Evolutionary conservation across 1,139 yeast species (phyloP), one percentile per base, ranked within the genome.

Genomic region (Schwanniomyces etchellsii): DNA sequence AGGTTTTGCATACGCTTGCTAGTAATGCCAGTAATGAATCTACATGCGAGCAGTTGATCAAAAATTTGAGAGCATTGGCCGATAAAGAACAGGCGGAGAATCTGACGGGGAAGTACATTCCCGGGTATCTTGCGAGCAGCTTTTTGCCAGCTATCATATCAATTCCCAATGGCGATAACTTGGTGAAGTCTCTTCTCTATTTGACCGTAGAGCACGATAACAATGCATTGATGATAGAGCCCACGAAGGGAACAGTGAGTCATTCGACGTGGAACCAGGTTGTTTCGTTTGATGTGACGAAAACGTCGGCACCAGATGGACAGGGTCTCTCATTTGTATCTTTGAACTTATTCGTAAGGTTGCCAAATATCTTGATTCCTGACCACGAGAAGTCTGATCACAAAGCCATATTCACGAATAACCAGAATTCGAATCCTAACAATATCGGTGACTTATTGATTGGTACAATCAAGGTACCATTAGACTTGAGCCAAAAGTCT

Each of bases 271-370:
- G 95, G 78, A 89, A 88, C 53, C 84, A 83, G 44, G 88, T 85
- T 14, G 84, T 95, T 9, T 79, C 89, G 6, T 91, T 91, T 52
- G 98, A 91, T 67, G 95, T 89, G 16, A 81, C 94, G 9, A 75
- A 85, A 28, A 69, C 65, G 41, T 59, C 54, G n/a, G 27, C 32
- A 7, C n/a, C 21, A 7, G 29, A 28, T 25, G 40, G 38, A 18
- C 50, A 57, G 2, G 62, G 70, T 25, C 56, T 70, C 44, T 52
- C 56, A 56, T 50, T 77, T 66, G 47, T 75, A 57, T 79, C 74
- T 42, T 63, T 86, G 33, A 89, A 83, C 53, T 70, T 84, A 21
- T 88, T 82, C 51, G 79, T 83, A 31, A 69, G 91, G 38, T 70
- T 85, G 34, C 95, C 95, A 7, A 76, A 78, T 15, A 64, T 77